These are phyloP conservation scores for Arthrocladium fulminans DNA, from an alignment of 2,329 filamentous ascomycete genomes.

Conservation along the genomic window DNA sequence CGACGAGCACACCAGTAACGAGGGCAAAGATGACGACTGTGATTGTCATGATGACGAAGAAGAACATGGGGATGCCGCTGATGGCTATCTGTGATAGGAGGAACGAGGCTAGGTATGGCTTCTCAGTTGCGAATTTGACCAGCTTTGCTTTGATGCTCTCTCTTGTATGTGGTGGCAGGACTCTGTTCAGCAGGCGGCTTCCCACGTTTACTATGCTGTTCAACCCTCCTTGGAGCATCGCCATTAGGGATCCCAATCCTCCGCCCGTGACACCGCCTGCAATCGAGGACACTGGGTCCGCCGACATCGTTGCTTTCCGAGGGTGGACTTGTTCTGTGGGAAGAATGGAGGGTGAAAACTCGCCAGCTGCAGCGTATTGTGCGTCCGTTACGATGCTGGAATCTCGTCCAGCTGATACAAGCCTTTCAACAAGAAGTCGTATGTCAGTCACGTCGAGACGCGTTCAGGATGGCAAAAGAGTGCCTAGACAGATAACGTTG, in stretches of 20 bases:
- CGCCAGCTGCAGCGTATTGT: no score
- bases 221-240: constrained; percentile 17
- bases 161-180: constrained; percentile 54
- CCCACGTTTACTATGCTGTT: constrained; percentile 15
- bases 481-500: not conserved
- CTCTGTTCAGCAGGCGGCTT: constrained; percentile 33
- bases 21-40: constrained; percentile 56
- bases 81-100: constrained; percentile 56
- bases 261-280: not conserved
- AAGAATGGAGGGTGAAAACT: no score
- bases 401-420: no score
- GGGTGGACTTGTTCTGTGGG: no score
- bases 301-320: constrained; percentile 2
- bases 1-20: constrained; percentile 49
- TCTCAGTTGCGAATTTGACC: constrained; percentile 49
- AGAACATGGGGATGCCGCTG: constrained; percentile 55
- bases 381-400: no score
- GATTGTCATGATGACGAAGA: constrained; percentile 60
- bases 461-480: not conserved
- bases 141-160: constrained; percentile 47
- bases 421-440: not conserved
- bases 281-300: not conserved
- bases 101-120: constrained; percentile 64
- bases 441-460: not conserved
- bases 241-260: constrained; percentile 9